Percentiles rank a stretch among this genome's conserved stretches.
These are phyloP conservation scores for Phytophthora sp. DNA, from an alignment of 352 stramenopile genomes.

Conservation along the genomic window DNA sequence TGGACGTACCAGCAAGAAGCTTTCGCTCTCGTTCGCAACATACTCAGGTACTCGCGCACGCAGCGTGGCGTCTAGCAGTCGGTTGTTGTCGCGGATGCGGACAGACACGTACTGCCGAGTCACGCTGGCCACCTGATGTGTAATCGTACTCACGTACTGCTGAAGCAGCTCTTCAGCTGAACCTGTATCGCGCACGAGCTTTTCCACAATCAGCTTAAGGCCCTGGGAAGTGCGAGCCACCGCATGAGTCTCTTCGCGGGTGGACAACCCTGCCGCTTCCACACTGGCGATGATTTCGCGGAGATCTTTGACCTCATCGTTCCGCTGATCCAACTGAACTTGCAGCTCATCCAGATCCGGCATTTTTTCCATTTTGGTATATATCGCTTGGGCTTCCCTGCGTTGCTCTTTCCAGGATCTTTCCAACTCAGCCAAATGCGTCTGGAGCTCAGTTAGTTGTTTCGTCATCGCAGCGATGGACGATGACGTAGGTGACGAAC, in stretches of 20 bases:
- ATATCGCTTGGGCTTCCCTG: slow-evolving; percentile 14
- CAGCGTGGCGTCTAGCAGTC: slow-evolving; percentile 75
- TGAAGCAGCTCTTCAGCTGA: slow-evolving; percentile 74
- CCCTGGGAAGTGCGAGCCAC: slow-evolving; percentile 57
- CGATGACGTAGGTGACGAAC: slow-evolving; percentile 9
- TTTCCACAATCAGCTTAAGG: slow-evolving; percentile 79
- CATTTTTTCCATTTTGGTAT: slow-evolving; percentile 27
- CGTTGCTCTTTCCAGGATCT: slow-evolving; percentile 19
- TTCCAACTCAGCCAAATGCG: slow-evolving; percentile 29
- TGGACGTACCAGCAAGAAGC: slow-evolving; percentile 70
- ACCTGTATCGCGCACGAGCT: slow-evolving; percentile 75
- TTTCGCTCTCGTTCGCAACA: slow-evolving; percentile 69
- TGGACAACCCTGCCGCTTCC: slow-evolving; percentile 48
- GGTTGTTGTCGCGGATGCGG: slow-evolving; percentile 85
- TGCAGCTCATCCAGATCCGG: slow-evolving; percentile 41
- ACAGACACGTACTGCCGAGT: slow-evolving; percentile 83
- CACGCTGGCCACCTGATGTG: slow-evolving; percentile 82
- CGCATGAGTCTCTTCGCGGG: slow-evolving; percentile 50
- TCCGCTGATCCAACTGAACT: slow-evolving; percentile 45
- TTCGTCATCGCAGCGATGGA: slow-evolving; percentile 30
- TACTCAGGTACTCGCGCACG: slow-evolving; percentile 73
- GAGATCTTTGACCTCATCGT: slow-evolving; percentile 46
- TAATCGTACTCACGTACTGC: slow-evolving; percentile 87
- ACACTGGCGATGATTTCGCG: slow-evolving; percentile 50
- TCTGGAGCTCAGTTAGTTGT: slow-evolving; percentile 28